These are phyloP conservation scores for Hemileccinum impolitum DNA, from an alignment of 768 basidiomycete species.

Conservation along the genomic window DNA sequence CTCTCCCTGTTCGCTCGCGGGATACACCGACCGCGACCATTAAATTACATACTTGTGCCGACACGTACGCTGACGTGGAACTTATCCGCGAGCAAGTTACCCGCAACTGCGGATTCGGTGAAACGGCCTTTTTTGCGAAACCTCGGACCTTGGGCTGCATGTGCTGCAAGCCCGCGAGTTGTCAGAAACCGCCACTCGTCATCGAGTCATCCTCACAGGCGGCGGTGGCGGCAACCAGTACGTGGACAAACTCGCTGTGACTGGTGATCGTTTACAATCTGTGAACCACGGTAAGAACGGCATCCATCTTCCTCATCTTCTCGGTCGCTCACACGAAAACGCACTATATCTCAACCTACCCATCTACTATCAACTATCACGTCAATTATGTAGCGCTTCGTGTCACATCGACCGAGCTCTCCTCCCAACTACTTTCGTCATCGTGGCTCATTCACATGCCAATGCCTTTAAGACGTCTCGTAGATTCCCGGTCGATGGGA, in stretches of 20 bases:
- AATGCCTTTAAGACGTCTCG: conserved; percentile 35
- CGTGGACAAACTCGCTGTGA: conserved; percentile 11
- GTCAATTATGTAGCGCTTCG: conserved; percentile 33
- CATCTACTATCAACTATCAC: conserved; percentile 13
- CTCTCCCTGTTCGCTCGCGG: conserved; percentile 21
- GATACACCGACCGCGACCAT: conserved; percentile 9
- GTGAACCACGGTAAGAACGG: conserved; percentile 1
- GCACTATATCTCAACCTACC: neutral
- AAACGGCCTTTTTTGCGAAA: neutral
- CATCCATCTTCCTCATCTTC: conserved; percentile 3
- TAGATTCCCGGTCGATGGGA: conserved; percentile 29
- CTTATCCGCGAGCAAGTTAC: neutral
- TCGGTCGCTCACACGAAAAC: conserved; percentile 16
- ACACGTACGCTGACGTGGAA: conserved; percentile 7
- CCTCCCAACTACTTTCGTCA: conserved; percentile 41
- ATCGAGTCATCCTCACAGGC: neutral
- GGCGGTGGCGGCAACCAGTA: conserved; percentile 12
- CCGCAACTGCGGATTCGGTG: neutral
- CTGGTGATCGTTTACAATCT: neutral
- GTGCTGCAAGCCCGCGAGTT: neutral
- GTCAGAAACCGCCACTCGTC: neutral
- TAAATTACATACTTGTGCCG: conserved; percentile 15
- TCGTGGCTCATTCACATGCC: conserved; percentile 40
- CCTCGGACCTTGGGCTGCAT: neutral
- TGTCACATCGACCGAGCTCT: conserved; percentile 41